phyloP scores from a whole-genome alignment of 2,329 filamentous ascomycete genomes.

The Cladorrhinum sp. region DNA sequence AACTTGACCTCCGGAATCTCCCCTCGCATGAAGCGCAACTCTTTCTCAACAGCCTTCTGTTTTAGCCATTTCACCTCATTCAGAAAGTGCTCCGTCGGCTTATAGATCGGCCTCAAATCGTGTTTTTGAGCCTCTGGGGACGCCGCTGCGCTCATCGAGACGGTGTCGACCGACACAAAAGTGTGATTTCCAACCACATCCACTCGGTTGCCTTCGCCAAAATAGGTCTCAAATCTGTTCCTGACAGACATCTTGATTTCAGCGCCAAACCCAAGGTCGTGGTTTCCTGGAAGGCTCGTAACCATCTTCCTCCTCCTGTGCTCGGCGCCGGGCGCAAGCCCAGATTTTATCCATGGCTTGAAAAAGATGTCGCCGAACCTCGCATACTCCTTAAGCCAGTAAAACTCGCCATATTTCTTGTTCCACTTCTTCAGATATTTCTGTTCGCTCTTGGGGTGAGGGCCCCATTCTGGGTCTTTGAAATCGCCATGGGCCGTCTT shows the following conservation, averaged over 20 bases:
- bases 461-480: slow-evolving; percentile 56
- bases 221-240: slow-evolving; percentile 80
- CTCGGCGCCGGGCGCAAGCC: slow-evolving; percentile 52
- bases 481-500: slow-evolving; percentile 63
- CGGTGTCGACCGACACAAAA: slow-evolving; percentile 84
- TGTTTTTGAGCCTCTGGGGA: slow-evolving; percentile 50
- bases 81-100: slow-evolving; percentile 73
- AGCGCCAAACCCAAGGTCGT: slow-evolving; percentile 87
- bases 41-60: slow-evolving; percentile 63
- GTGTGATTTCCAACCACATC: slow-evolving; percentile 94
- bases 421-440: slow-evolving; percentile 63
- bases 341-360: slow-evolving; percentile 60
- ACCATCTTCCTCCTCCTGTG: slow-evolving; percentile 74
- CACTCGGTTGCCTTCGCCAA: slow-evolving; percentile 86
- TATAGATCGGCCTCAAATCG: slow-evolving; percentile 64
- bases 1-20: slow-evolving; percentile 54
- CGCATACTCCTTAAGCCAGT: slow-evolving; percentile 82
- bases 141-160: slow-evolving; percentile 75
- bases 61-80: slow-evolving; percentile 62
- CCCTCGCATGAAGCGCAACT: slow-evolving; percentile 64
- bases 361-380: slow-evolving; percentile 88
- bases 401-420: slow-evolving; percentile 72
- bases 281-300: slow-evolving; percentile 85
- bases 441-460: slow-evolving; percentile 51
- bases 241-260: slow-evolving; percentile 79